These are phyloP conservation scores for Stephania yunnanensis DNA, from an alignment of 164 flowering plant species.

Conservation along the genomic window DNA sequence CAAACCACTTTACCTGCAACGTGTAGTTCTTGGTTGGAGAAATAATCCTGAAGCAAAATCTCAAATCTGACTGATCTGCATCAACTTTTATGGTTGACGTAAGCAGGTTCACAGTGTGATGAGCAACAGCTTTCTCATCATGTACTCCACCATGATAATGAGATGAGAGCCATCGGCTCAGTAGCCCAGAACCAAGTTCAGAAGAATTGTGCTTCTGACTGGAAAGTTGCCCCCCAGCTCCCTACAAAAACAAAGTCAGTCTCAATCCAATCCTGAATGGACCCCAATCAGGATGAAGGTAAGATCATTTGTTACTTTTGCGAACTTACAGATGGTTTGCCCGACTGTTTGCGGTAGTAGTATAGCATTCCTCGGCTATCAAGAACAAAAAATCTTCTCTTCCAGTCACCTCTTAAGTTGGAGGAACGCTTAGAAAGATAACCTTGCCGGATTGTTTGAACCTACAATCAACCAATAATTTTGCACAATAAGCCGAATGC, in stretches of 20 bases:
- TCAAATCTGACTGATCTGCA: slow-evolving; percentile 92
- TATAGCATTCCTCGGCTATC: slow-evolving; percentile 95
- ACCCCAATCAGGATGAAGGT: slow-evolving; percentile 3
- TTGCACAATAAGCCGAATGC: slow-evolving; percentile 4
- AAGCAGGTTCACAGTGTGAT: slow-evolving; percentile 89
- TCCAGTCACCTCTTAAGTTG: slow-evolving; percentile 94
- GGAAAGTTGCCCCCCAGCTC: slow-evolving; percentile 48
- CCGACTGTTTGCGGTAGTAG: slow-evolving; percentile 80
- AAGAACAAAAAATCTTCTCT: slow-evolving; percentile 90
- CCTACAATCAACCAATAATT: slow-evolving; percentile 39
- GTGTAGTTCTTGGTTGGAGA: slow-evolving; percentile 95
- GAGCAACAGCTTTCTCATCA: slow-evolving; percentile 95
- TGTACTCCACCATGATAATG: slow-evolving; percentile 87
- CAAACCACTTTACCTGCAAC: slow-evolving; percentile 58
- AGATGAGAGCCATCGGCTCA: slow-evolving; percentile 94
- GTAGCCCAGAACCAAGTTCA: slow-evolving; percentile 78
- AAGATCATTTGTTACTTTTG: background rate
- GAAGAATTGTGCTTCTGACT: slow-evolving; percentile 51
- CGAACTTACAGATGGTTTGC: slow-evolving; percentile 61
- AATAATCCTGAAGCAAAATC: slow-evolving; percentile 95
- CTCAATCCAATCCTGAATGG: slow-evolving; percentile 2
- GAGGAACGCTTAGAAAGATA: slow-evolving; percentile 95
- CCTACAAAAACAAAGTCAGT: slow-evolving; percentile 31
- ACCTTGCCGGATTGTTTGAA: slow-evolving; percentile 96
- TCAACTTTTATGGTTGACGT: slow-evolving; percentile 97